Conservation (phyloP, 176 grass and related monocot species). For the Triticum timopheevii region DNA sequence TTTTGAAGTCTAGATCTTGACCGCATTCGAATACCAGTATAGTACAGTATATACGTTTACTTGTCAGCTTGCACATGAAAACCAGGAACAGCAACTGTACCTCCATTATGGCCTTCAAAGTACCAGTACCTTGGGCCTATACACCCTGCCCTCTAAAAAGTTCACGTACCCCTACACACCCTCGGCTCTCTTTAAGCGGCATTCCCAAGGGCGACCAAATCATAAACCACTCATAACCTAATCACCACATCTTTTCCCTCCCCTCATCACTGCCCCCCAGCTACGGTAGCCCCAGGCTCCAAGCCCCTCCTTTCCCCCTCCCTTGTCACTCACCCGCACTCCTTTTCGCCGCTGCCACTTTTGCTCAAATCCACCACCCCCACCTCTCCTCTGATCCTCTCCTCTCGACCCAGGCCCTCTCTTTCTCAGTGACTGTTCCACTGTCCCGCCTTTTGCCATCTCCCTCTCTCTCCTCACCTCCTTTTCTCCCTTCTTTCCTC, state of each 20-base stretch:
- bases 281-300: slow-evolving; percentile 29
- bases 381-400: not conserved
- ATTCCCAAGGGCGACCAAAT: slow-evolving; percentile 70
- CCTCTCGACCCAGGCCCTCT: slow-evolving; percentile 23
- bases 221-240: slow-evolving; percentile 98
- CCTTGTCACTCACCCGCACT: not conserved
- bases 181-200: slow-evolving; percentile 36
- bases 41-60: not conserved
- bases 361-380: slow-evolving; percentile 42
- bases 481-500: slow-evolving; percentile 38
- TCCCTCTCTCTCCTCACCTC: not conserved
- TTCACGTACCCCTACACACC: not conserved
- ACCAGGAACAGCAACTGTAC: slow-evolving; percentile 31
- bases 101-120: slow-evolving; percentile 41
- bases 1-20: slow-evolving; percentile 23
- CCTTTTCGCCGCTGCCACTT: slow-evolving; percentile 56
- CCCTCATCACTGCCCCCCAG: slow-evolving; percentile 46
- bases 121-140: slow-evolving; percentile 36
- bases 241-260: slow-evolving; percentile 63
- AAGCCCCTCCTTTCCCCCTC: slow-evolving; percentile 30
- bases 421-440: slow-evolving; percentile 55
- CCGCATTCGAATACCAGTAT: not conserved
- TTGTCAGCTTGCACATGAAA: slow-evolving; percentile 41
- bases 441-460: slow-evolving; percentile 36
- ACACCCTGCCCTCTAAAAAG: slow-evolving; percentile 33